phyloP scores from a whole-genome alignment of 2,329 filamentous ascomycete genomes.

The Penicillium polonicum region DNA sequence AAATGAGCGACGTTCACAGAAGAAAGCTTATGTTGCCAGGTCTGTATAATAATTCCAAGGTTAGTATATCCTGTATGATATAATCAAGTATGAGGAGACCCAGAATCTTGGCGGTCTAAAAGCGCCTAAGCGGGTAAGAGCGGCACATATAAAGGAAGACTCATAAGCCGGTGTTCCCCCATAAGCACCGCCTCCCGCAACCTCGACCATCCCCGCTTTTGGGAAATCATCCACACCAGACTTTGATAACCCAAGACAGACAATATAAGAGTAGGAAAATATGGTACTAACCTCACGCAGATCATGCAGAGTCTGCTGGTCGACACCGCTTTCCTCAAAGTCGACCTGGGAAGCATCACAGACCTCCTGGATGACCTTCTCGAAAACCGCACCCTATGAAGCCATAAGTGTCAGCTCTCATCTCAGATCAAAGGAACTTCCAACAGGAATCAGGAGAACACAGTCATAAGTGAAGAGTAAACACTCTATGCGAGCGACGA shows the following conservation, averaged over 20 bases:
- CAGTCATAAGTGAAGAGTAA: neutral
- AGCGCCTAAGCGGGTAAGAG: constrained; percentile 29
- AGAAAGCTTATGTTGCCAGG: constrained; percentile 91
- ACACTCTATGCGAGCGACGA: constrained; percentile 26
- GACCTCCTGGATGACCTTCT: constrained; percentile 89
- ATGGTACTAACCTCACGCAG: constrained; percentile 72
- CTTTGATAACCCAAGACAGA: constrained; percentile 4
- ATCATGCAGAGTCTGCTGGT: constrained; percentile 81
- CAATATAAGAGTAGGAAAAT: constrained; percentile 7
- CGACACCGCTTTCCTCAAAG: constrained; percentile 94
- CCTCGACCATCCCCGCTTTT: constrained; percentile 32
- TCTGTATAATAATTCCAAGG: constrained; percentile 52
- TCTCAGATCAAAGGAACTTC: neutral
- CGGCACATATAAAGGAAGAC: constrained; percentile 43
- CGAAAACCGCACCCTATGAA: constrained; percentile 71
- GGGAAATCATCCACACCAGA: constrained; percentile 18
- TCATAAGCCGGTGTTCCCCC: constrained; percentile 42
- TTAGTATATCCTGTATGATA: constrained; percentile 13
- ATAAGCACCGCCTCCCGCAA: constrained; percentile 39
- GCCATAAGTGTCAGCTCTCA: constrained; percentile 30
- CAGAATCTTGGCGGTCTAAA: constrained; percentile 25
- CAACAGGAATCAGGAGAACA: neutral
- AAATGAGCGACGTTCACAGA: constrained; percentile 81
- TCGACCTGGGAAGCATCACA: constrained; percentile 88
- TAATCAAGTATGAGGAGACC: constrained; percentile 7